Evolutionary conservation across 139 green algal genomes (phyloP), one percentile per base, ranked within the genome.

Genomic region (Picochlorum sp.): DNA sequence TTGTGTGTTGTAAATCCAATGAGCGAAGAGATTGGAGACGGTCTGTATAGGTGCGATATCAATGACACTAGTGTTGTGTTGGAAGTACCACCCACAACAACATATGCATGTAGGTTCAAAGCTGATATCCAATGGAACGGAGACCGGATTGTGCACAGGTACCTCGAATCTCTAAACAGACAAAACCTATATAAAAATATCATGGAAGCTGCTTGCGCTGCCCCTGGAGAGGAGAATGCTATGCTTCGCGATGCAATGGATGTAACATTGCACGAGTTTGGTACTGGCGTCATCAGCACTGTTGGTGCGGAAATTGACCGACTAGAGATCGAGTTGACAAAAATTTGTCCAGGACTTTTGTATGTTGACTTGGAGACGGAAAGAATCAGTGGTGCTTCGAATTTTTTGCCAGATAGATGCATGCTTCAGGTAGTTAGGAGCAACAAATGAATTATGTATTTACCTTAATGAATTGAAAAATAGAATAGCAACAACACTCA

Each of bases 261-360:
- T 30, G 26, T 28, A 21, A 66, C 77, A 8, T 69, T 92, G 52
- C 78, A 75, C 32, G 66, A 72, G 30, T 92, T 88, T 66, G 84
- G 82, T 32, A 61, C 70, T 8, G 80, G 84, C 21, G 84, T 95
- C 15, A 84, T 96, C 8, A 71, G 72, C 38, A 87, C 87, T 6
- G 77, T 94, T 52, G 90, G 89, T 2, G 86, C 77, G 9, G 90
- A 97, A 75, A 87, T 97, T 49, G 90, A 97, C 72, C 74, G 90
- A 13, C 71, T 97, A 14, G 90, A 97, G 71, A 50, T 46, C 3
- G 85, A 91, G 60, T 89, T 95, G 49, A 79, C 82, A 70, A 47
- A 49, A 4, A 34, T 85, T n/a, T 74, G 84, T 20, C 83, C 86
- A 14, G 81, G 84, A 26, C 80, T 91, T 4, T 58, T 68, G 0